phyloP scores from a whole-genome alignment of 2,329 filamentous ascomycete species.

The Talaromyces sp. region DNA sequence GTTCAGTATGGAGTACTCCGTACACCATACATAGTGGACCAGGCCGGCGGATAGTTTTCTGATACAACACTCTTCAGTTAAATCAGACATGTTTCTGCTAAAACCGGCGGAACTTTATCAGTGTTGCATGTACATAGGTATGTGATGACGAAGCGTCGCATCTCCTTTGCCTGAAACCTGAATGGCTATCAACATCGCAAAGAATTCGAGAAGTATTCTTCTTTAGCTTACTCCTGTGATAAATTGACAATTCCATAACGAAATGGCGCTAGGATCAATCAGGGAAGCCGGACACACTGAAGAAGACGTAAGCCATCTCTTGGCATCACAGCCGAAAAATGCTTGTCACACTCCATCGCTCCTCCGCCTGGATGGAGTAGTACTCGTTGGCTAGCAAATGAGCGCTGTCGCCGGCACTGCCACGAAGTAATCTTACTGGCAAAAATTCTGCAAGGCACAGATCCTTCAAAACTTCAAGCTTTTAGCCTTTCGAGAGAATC shows the following conservation, averaged over 20 bases:
- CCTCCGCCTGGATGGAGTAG: too few relatives aligned
- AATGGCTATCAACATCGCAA: neutral
- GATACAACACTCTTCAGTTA: neutral
- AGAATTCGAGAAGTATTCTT: neutral
- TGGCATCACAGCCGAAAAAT: conserved; percentile 11
- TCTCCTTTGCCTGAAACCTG: conserved; percentile 8
- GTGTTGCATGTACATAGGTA: neutral
- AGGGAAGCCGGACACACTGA: conserved; percentile 9
- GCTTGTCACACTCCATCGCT: conserved; percentile 1
- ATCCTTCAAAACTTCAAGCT: neutral
- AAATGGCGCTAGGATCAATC: neutral
- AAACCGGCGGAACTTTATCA: neutral
- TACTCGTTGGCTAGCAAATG: neutral
- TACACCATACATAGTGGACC: neutral
- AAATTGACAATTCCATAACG: too few relatives aligned
- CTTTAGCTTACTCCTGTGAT: neutral
- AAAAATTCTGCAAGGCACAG: neutral
- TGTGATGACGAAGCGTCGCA: conserved; percentile 11
- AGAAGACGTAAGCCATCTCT: conserved; percentile 5
- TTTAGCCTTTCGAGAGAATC: neutral
- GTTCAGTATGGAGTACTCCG: neutral
- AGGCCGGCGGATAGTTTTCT: neutral
- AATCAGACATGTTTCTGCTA: neutral
- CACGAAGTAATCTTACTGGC: conserved; percentile 1
- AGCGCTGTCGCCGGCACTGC: conserved; percentile 10